Conservation (phyloP, 2,329 filamentous ascomycete species). For the Fusarium avenaceum region DNA sequence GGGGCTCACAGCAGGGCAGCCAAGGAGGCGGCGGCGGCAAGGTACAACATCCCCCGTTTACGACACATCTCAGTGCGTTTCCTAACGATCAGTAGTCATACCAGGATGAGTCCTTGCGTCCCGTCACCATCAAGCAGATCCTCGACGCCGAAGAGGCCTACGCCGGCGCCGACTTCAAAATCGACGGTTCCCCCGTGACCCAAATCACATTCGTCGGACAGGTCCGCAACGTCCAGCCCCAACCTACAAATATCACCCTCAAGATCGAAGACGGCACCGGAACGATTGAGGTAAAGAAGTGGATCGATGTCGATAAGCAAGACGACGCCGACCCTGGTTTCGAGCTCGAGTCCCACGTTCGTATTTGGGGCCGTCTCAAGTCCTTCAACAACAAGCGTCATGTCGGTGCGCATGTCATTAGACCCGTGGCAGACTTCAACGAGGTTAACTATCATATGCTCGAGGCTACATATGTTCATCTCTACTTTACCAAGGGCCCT, state of each 20-base stretch:
- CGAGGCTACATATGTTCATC: slow-evolving; percentile 88
- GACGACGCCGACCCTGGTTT: slow-evolving; percentile 66
- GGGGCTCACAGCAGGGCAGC: slow-evolving; percentile 72
- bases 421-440: slow-evolving; percentile 86
- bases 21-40: slow-evolving; percentile 60
- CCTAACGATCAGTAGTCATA: slow-evolving; percentile 62
- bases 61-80: not conserved
- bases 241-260: slow-evolving; percentile 92
- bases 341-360: slow-evolving; percentile 82
- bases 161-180: slow-evolving; percentile 80
- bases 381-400: slow-evolving; percentile 86
- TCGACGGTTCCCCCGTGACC: slow-evolving; percentile 81
- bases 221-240: slow-evolving; percentile 86
- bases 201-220: slow-evolving; percentile 88
- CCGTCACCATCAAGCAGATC: slow-evolving; percentile 96
- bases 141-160: slow-evolving; percentile 84
- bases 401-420: slow-evolving; percentile 83
- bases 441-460: slow-evolving; percentile 94
- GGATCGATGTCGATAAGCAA: slow-evolving; percentile 76
- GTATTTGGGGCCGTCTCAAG: slow-evolving; percentile 88
- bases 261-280: slow-evolving; percentile 96
- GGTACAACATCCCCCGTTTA: slow-evolving; percentile 50
- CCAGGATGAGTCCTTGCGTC: slow-evolving; percentile 87
- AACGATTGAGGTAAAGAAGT: slow-evolving; percentile 90
- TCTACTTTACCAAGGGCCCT: slow-evolving; percentile 82